A percentile compares a stretch with the other conserved stretches of the same genome.
Conservation (phyloP, 2,329 filamentous ascomycete genomes). For the Aspergillus quadricinctus region DNA sequence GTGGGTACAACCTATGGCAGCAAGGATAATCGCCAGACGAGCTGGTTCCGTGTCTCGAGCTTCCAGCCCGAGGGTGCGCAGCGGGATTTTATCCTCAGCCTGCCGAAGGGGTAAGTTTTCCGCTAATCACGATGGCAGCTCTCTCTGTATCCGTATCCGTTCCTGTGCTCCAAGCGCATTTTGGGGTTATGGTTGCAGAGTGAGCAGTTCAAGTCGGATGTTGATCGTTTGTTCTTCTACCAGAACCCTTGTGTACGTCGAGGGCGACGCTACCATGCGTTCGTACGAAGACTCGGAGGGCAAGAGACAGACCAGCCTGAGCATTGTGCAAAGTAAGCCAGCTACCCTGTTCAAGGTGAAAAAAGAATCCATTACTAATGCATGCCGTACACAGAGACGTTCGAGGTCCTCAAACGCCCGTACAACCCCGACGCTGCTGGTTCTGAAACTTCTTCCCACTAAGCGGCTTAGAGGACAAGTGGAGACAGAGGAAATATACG, state of each 20-base stretch:
- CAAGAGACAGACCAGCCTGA: slow-evolving; percentile 59
- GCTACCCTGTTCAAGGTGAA: neutral
- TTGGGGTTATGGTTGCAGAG: neutral
- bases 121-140: neutral
- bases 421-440: slow-evolving; percentile 3
- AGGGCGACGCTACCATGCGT: slow-evolving; percentile 71
- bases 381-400: slow-evolving; percentile 17
- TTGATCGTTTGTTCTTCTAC: slow-evolving; percentile 10
- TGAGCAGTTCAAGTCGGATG: neutral
- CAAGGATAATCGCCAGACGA: slow-evolving; percentile 68
- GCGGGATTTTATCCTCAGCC: slow-evolving; percentile 65
- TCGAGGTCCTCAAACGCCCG: slow-evolving; percentile 35
- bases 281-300: slow-evolving; percentile 67
- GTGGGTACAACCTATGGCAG: slow-evolving; percentile 66
- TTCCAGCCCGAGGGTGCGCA: slow-evolving; percentile 64
- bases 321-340: slow-evolving; percentile 71
- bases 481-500: neutral
- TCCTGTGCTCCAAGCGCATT: neutral
- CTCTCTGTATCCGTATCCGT: neutral
- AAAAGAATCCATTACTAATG: neutral
- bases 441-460: slow-evolving; percentile 10
- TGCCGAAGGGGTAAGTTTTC: slow-evolving; percentile 77
- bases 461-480: slow-evolving; percentile 1
- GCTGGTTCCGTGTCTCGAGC: slow-evolving; percentile 77
- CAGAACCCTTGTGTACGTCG: slow-evolving; percentile 75